Base-by-base conservation (phyloP, 2,329 filamentous ascomycete species). In the Eutypella sp. region DNA sequence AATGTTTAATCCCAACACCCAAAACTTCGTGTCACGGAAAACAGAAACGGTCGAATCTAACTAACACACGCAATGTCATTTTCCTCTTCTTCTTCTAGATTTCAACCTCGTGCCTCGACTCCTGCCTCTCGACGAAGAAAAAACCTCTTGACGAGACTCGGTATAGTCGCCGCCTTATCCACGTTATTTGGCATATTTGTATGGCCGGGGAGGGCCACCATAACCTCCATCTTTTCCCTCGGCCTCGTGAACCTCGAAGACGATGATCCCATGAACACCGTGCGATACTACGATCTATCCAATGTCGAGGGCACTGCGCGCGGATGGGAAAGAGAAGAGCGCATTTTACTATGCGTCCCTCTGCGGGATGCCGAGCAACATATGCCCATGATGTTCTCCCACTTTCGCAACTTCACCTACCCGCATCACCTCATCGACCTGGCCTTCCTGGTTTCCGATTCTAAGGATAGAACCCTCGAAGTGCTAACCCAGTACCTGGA, bases 301-400 rank as follows among this genome's bases (percentile, higher is more conserved):
- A 89, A 93, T 64, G 89, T 95, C 5, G 87, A 93, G 64, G 93
- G 93, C 39, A 93, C 90, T 7, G 89, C 88, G 43, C 84, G 87
- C 54, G 95, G 93, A 5, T 99, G 93, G 93, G 92, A 97, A 68
- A 80, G 90, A 48, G 93, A 95, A 65, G 93, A 99, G 71, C 83
- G 93, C 53, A 96, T 99, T 55, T 76, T 99, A 25, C 79, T 99
- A 47, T 97, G 93, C 67, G 93, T 95, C 15, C 93, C 93, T 38
- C 79, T 99, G 45, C 82, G 93, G 67, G 95, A 99, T 67, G 93
- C 93, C 39, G 84, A 95, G 61, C 78, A 88, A 22, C 93, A 99
- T 75, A 71, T 99, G 41, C 81, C 85, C 50, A 97, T 99, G 92
- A 97, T 99, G 78, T 99, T 99, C 71, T 86, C 87, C n/a, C 95